Percentiles rank a stretch among this genome's conserved stretches.
These are phyloP conservation scores for Coniochaeta sp. DNA, from an alignment of 2,329 filamentous ascomycete genomes.

Conservation along the genomic window DNA sequence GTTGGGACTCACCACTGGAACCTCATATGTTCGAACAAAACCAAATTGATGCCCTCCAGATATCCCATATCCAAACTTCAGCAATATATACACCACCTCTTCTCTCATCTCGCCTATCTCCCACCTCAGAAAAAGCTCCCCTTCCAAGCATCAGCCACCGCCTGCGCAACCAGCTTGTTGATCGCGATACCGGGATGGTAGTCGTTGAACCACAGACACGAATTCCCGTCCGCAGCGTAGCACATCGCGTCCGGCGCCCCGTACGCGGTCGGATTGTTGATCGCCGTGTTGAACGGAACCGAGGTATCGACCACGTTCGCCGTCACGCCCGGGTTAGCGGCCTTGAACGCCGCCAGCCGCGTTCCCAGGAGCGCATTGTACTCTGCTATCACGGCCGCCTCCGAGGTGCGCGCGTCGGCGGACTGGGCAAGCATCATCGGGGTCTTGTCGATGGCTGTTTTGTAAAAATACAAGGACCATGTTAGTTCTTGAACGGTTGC, in stretches of 20 bases:
- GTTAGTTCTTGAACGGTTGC: too few relatives aligned
- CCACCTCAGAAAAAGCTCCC: conserved; percentile 18
- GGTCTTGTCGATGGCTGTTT: conserved; percentile 31
- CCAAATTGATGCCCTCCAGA: too few relatives aligned
- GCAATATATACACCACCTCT: conserved; percentile 9
- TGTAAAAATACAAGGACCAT: background rate
- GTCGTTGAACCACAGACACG: conserved; percentile 37
- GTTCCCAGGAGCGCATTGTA: conserved; percentile 28
- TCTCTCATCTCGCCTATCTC: background rate
- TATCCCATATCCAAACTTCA: background rate
- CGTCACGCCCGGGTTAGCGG: conserved; percentile 23
- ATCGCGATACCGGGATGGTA: conserved; percentile 34
- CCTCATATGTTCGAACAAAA: too few relatives aligned
- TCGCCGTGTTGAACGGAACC: conserved; percentile 30
- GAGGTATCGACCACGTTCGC: conserved; percentile 32
- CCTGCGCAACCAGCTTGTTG: conserved; percentile 29
- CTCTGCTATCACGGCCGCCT: conserved; percentile 25
- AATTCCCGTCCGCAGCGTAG: conserved; percentile 30
- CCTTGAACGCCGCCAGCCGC: conserved; percentile 22
- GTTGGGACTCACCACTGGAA: too few relatives aligned
- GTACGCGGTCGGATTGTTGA: conserved; percentile 31
- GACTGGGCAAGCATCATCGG: conserved; percentile 23
- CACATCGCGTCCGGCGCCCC: conserved; percentile 34
- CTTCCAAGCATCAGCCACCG: conserved; percentile 23
- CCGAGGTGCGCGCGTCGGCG: conserved; percentile 15